Evolutionary conservation across 78 protist species (phyloP), one percentile per base, ranked within the genome.

Genomic region (Dictyostelium brefeldianum): DNA sequence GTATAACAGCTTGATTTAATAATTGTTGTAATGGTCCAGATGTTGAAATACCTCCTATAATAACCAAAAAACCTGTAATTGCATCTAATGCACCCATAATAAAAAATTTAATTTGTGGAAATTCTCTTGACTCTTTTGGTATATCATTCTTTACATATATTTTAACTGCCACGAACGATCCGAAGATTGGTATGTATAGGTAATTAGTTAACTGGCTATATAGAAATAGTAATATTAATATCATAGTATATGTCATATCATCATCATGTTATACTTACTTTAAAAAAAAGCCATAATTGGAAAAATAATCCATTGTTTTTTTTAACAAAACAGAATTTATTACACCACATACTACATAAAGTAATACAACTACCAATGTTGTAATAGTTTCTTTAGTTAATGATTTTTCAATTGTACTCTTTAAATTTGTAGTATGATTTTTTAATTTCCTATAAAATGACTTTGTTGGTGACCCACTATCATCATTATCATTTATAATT

Each of bases 51-150:
- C 90, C 90, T 43, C 90, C 90, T 71, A 83, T 69, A 83, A 83
- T 73, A 14, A 83, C 90, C 54, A 83, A 83, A 43, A 70, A 83
- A 83, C 90, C 81, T 53, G 90, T 71, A 17, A 71, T 80, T 36
- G 90, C 90, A 71, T 83, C 90, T 29, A 83, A 43, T 27, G 90
- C 90, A 54, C 90, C 90, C 90, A 83, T 83, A 10, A 83, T 83
- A 12, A 54, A 22, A 31, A 83, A 83, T 36, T 83, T 83, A 50
- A 46, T 70, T 48, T 43, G 51, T 69, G 90, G 90, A 62, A 83
- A 83, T 17, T 54, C 22, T 25, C 80, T 70, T 10, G 90, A 70
- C 12, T 83, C 90, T 54, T 83, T 9, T 53, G 90, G 69, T 53
- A 83, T 83, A 70, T 83, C 90, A 47, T 47, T 69, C 5, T 73